A percentile compares a stretch with the other conserved stretches of the same genome.
phyloP scores from a whole-genome alignment of 768 basidiomycete genomes.

The Tremella fuciformis region DNA sequence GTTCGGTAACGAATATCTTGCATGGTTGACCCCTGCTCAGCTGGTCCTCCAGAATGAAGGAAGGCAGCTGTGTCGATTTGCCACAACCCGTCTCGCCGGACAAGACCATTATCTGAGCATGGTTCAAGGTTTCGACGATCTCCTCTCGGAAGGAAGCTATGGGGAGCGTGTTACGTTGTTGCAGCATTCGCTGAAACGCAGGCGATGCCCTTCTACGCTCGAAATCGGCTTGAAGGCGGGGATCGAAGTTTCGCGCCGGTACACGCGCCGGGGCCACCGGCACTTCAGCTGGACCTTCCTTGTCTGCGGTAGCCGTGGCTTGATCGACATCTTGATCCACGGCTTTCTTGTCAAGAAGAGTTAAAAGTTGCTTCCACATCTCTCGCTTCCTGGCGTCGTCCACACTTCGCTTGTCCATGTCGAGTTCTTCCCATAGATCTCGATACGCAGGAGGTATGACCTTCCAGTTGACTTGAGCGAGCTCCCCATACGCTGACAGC shows the following conservation, averaged over 20 bases:
- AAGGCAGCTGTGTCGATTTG: constrained; percentile 93
- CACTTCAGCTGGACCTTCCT: not conserved
- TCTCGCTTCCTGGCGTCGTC: constrained; percentile 66
- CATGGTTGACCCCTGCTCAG: constrained; percentile 74
- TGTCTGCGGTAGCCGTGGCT: not conserved
- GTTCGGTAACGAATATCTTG: constrained; percentile 93
- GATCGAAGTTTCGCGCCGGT: not conserved
- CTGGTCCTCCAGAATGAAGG: constrained; percentile 87
- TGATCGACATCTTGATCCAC: not conserved
- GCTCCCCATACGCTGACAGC: constrained; percentile 54
- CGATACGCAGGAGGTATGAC: constrained; percentile 76
- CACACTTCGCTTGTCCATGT: constrained; percentile 60
- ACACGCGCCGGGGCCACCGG: not conserved
- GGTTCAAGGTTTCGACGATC: constrained; percentile 68
- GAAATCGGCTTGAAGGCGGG: constrained; percentile 59
- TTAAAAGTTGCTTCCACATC: constrained; percentile 68
- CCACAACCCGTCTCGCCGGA: constrained; percentile 83
- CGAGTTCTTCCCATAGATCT: constrained; percentile 89
- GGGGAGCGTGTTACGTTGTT: constrained; percentile 72
- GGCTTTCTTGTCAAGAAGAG: constrained; percentile 57
- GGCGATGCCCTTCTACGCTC: constrained; percentile 61
- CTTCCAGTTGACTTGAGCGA: constrained; percentile 62
- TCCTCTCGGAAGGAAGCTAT: constrained; percentile 76
- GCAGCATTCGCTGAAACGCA: constrained; percentile 85
- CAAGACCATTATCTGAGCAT: constrained; percentile 79